Evolutionary conservation across 257 asterid species (phyloP).

Genomic region (Thymus quinquecostatus): DNA sequence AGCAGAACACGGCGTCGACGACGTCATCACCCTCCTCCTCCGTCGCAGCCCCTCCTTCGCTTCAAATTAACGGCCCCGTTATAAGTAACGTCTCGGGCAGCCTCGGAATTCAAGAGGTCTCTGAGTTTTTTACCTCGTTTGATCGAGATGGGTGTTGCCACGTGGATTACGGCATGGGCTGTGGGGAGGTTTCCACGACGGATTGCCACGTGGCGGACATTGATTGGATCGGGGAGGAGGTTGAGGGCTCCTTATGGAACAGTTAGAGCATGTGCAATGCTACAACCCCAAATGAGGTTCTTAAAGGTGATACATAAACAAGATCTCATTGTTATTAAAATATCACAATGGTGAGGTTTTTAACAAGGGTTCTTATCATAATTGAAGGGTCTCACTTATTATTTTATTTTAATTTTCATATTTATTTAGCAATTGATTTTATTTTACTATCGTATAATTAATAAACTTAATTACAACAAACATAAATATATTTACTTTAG

Average conservation of each 20-base stretch:
- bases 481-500: too few relatives aligned
- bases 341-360: too few relatives aligned
- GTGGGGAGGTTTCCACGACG: slow-evolving; percentile 34
- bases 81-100: neutral
- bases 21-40: slow-evolving; percentile 42
- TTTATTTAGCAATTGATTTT: too few relatives aligned
- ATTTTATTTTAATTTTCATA: too few relatives aligned
- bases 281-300: too few relatives aligned
- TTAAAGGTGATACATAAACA: too few relatives aligned
- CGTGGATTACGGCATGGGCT: slow-evolving; percentile 44
- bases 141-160: slow-evolving; percentile 37
- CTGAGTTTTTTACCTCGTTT: slow-evolving; percentile 6
- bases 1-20: slow-evolving; percentile 40
- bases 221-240: slow-evolving; percentile 59
- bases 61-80: neutral
- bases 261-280: slow-evolving; percentile 28
- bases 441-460: too few relatives aligned
- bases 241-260: slow-evolving; percentile 55
- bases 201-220: slow-evolving; percentile 46
- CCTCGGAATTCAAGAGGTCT: neutral
- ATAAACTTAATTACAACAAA: too few relatives aligned
- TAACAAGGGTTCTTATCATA: too few relatives aligned
- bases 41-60: neutral
- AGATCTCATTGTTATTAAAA: too few relatives aligned
- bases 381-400: too few relatives aligned